Base-by-base conservation (phyloP, 169 alveolate genomes). In the Plasmodium yoelii region DNA sequence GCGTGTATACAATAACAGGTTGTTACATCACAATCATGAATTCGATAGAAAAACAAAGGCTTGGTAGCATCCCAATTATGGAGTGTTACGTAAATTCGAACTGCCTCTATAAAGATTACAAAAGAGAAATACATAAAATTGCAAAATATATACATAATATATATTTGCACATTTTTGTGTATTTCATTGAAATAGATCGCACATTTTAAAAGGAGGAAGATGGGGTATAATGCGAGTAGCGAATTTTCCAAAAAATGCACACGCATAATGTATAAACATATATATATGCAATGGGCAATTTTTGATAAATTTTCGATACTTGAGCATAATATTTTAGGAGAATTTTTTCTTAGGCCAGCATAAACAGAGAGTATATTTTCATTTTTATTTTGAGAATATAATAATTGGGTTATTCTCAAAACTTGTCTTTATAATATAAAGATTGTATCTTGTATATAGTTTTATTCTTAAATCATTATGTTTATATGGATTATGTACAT, bases 1-100 rank as follows among this genome's bases (percentile, higher is more conserved):
- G 88, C 88, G 88, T 74, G 88, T 61, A 74, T 74, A 74, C 88
- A 74, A 74, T 74, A 51, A 61, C 53, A 74, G 88, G 88, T 74
- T 74, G 88, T 74, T 61, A 61, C 88, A 74, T 74, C 46, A 24
- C 88, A 74, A 7, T 19, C 88, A 74, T 74, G 88, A 61, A 74
- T 42, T 24, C 51, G 88, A 61, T 74, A 59, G 88, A 74, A 18
- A 18, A 46, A 42, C 47, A 61, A 61, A 46, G 87, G 88, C 44
- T 19, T 15, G 49, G 88, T 61, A 47, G 65, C 74, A 12, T 47
- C 1, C 26, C 55, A 26, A 61, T 19, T 15, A 9, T 15, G 74
- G 63, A 46, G 46, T 60, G 88, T 61, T 13, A 59, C 49, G 74
- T 57, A 74, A 46, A 74, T 74, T 74, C 71, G 88, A 15, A 61